Evolutionary conservation across 1,284 basidiomycete species (phyloP).

Genomic region (Ganoderma lingzhi): DNA sequence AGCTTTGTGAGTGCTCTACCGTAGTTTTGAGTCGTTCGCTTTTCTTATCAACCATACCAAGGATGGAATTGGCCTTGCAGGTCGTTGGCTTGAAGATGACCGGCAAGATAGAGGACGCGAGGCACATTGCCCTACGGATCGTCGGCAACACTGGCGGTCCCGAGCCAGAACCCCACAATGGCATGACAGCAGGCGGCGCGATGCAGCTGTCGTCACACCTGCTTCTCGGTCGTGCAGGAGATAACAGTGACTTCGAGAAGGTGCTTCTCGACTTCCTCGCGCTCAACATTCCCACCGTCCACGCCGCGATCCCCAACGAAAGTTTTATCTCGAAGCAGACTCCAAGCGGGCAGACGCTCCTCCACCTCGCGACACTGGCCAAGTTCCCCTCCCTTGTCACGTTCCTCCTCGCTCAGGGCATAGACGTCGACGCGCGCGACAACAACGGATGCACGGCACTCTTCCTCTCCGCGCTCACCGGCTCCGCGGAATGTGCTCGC

Average conservation of each 20-base stretch:
- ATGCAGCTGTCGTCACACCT: conserved; percentile 65
- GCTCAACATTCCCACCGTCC: conserved; percentile 65
- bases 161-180: conserved; percentile 46
- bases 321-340: conserved; percentile 72
- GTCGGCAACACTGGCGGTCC: conserved; percentile 69
- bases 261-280: conserved; percentile 84
- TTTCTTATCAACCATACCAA: conserved; percentile 43
- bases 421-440: conserved; percentile 88
- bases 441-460: conserved; percentile 91
- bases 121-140: conserved; percentile 89
- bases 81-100: conserved; percentile 98
- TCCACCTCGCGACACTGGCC: conserved; percentile 89
- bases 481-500: conserved; percentile 71
- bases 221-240: conserved; percentile 58
- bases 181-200: conserved; percentile 48
- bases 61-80: conserved; percentile 95
- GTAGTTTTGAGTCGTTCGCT: conserved; percentile 13
- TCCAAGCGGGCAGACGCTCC: conserved; percentile 79
- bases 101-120: conserved; percentile 91
- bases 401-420: conserved; percentile 78
- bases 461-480: conserved; percentile 84
- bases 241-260: conserved; percentile 74
- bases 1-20: conserved; percentile 68
- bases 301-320: conserved; percentile 44
- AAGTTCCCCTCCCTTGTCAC: conserved; percentile 78